Base-by-base conservation (phyloP, 768 basidiomycete species). In the Floccularia luteovirens region DNA sequence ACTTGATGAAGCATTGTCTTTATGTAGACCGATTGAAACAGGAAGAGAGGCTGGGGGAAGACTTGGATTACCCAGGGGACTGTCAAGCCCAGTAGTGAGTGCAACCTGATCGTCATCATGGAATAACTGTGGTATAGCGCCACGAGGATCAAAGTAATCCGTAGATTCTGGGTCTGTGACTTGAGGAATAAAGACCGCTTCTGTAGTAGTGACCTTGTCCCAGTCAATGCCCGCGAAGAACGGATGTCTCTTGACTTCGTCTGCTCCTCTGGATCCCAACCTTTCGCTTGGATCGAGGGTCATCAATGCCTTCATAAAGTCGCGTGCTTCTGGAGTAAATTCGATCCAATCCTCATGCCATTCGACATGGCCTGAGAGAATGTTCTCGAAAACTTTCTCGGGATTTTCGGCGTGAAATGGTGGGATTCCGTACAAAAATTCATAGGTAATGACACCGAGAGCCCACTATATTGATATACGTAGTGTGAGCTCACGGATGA, bases 121-220 rank as follows among this genome's bases (percentile, higher is more conserved):
- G 73, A 98, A 96, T 24, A 89, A 64, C 54, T 91, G 88, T 22
- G 83, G 78, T 31, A 88, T 78, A 12, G 94, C 94, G 3, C 96
- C 96, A 31, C 96, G 82, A 45, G 92, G 78, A 63, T 99, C 96
- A 53, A 99, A 99, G 64, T 99, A 99, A 59, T 99, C 96, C n/a
- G 96, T 99, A 16, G 91, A 94, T 63, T 97, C 93, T 3, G 93
- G 92, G 60, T 98, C 93, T 11, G 85, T 77, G 24, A 96, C 79
- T 54, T 92, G 86, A 34, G 96, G 96, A 38, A 98, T 90, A 65
- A 99, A 99, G 23, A 84, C 88, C 7, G 92, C 91, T 61, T 94
- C 87, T 4, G 80, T 77, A 5, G 78, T 78, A 5, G 89, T 88
- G 39, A 99, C 80, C 43, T 85, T 83, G 42, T 89, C 79, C 96